Base-by-base conservation (phyloP, 1,284 basidiomycete genomes). In the Boletus calvinii region DNA sequence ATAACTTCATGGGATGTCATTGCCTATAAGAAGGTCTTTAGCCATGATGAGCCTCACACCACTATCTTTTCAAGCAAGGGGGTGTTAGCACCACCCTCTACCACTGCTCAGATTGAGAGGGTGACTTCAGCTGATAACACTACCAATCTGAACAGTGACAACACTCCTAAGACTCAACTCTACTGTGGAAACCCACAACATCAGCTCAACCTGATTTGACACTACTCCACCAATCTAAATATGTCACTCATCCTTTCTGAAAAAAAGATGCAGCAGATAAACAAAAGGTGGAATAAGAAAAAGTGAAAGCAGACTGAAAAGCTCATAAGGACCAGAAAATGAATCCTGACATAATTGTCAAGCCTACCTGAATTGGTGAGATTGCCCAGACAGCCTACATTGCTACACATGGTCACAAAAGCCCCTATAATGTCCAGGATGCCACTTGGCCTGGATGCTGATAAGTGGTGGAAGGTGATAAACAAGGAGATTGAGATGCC, bases 171-270 rank as follows among this genome's bases (percentile, higher is more conserved):
- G 22, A 3, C 22, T n/a, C n/a, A n/a, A n/a, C n/a, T n/a, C n/a
- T n/a, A 24, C 35, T 18, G 18, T 11, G 6, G 26, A 3, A 31
- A 40, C 39, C 39, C 5, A 26, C 24, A 11, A 7, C 6, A 9
- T n/a, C 26, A 30, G 36, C 36, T 47, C 46, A 47, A 47, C 36
- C n/a, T n/a, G n/a, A n/a, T n/a, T n/a, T n/a, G n/a, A n/a, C 46
- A 15, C 24, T 26, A 22, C 30, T 5, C 6, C 17, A 9, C 8
- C 10, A 18, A 15, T 47, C 46, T 2, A 26, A 47, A 24, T 10
- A 13, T 5, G 15, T 31, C 29, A 47, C 26, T 1, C 29, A 17
- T 5, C 46, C 46, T 4, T 38, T 29, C 12, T 47, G 46, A 29
- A 39, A 38, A 12, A 47, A 47, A 20, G 24, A 46, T 9, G 45